phyloP scores from a whole-genome alignment of 495 filamentous ascomycete genomes.

The Aspergillus sclerotiicarbonarius region DNA sequence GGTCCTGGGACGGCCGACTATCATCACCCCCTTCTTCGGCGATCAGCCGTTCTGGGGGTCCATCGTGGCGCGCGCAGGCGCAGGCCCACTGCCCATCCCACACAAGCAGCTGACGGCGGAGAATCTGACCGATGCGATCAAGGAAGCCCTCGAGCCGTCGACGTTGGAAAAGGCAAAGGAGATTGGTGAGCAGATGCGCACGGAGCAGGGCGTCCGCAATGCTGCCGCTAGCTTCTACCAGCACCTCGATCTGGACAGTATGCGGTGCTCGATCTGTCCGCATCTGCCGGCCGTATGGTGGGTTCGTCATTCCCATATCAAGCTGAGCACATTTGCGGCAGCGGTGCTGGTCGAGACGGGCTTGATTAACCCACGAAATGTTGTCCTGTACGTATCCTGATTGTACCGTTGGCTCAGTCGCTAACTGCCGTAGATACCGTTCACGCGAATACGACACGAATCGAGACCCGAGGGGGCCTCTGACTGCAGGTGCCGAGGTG shows the following conservation, averaged over 20 bases:
- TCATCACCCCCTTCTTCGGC: constrained; percentile 80
- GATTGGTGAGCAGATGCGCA: constrained; percentile 56
- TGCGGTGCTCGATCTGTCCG: constrained; percentile 66
- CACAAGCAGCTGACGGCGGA: constrained; percentile 63
- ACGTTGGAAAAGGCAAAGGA: constrained; percentile 55
- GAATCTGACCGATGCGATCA: constrained; percentile 60
- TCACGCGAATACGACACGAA: constrained; percentile 68
- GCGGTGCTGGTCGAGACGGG: constrained; percentile 62
- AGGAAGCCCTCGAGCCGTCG: constrained; percentile 53
- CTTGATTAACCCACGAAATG: constrained; percentile 57
- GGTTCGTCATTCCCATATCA: constrained; percentile 58
- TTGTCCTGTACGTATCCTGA: constrained; percentile 59
- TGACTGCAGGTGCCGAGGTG: constrained; percentile 69
- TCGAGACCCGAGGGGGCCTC: constrained; percentile 68
- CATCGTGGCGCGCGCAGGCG: constrained; percentile 70
- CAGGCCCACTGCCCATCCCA: constrained; percentile 68
- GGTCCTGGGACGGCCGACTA: constrained; percentile 61
- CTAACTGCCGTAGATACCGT: constrained; percentile 51
- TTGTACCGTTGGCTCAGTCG: not conserved
- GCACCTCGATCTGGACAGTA: constrained; percentile 55
- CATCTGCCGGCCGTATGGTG: constrained; percentile 68
- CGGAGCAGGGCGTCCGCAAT: constrained; percentile 59
- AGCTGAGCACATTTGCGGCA: constrained; percentile 68
- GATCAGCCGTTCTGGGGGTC: constrained; percentile 81
- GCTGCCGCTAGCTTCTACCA: constrained; percentile 70